A percentile compares a stretch with the other conserved stretches of the same genome.
Evolutionary conservation across 2,329 filamentous ascomycete genomes (phyloP).

Genomic region (Aspergillus sp.): DNA sequence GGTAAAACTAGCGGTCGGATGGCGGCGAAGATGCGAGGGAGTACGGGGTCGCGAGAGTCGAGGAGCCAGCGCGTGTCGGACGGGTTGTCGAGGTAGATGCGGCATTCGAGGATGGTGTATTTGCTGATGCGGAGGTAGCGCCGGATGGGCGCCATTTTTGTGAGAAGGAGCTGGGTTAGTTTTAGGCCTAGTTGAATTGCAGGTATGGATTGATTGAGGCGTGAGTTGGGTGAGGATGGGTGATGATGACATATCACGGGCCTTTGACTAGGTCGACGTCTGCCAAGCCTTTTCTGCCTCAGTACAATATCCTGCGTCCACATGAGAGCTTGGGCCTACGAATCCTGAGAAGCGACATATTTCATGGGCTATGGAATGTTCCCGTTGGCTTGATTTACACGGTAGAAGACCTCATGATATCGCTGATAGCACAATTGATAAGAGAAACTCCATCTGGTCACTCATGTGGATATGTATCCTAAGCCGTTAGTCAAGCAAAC

Average conservation of each 20-base stretch:
- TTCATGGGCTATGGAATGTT: no score
- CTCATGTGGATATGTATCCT: not conserved
- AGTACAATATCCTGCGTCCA: no score
- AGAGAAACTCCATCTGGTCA: no score
- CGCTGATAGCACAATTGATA: no score
- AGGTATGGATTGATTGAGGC: not conserved
- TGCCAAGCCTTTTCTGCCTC: no score
- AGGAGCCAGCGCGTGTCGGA: conserved; percentile 81
- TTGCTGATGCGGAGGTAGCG: conserved; percentile 90
- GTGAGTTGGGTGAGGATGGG: no score
- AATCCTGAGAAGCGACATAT: no score
- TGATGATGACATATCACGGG: no score
- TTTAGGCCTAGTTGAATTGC: not conserved
- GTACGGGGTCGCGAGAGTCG: conserved; percentile 70
- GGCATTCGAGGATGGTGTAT: conserved; percentile 92
- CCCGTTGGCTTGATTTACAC: no score
- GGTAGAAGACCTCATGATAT: no score
- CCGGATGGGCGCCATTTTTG: conserved; percentile 81
- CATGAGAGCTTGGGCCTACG: no score
- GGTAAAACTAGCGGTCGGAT: conserved; percentile 84
- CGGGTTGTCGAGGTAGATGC: conserved; percentile 93
- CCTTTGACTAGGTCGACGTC: no score
- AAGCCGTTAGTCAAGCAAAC: not conserved
- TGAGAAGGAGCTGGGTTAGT: not conserved
- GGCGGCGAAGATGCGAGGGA: conserved; percentile 79